Percentiles rank a stretch among this genome's conserved stretches.
Conservation (phyloP, 495 filamentous ascomycete genomes). For the Glarea lozoyensis region DNA sequence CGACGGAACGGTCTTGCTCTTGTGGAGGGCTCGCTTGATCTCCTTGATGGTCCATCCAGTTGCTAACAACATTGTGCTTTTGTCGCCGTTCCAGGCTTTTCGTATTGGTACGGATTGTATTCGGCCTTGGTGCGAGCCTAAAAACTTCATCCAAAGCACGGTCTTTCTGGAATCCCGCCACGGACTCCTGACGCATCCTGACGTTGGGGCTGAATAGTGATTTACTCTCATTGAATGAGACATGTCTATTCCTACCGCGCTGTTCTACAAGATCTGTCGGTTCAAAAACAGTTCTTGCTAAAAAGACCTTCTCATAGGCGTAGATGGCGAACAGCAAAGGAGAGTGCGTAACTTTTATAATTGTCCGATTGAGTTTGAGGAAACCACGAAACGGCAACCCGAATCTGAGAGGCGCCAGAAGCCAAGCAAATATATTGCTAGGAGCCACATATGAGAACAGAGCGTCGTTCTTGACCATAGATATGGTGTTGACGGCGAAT, state of each 20-base stretch:
- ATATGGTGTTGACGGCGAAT: slow-evolving; percentile 89
- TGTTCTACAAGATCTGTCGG: slow-evolving; percentile 62
- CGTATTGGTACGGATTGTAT: slow-evolving; percentile 16
- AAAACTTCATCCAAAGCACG: slow-evolving; percentile 91
- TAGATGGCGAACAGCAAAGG: slow-evolving; percentile 80
- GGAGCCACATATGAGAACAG: slow-evolving; percentile 89
- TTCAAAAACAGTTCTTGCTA: slow-evolving; percentile 62
- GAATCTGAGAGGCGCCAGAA: slow-evolving; percentile 71
- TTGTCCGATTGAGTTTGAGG: slow-evolving; percentile 69
- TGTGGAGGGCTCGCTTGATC: slow-evolving; percentile 54
- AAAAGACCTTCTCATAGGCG: slow-evolving; percentile 69
- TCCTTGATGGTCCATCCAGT: slow-evolving; percentile 76
- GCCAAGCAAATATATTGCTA: slow-evolving; percentile 80
- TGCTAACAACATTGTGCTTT: slow-evolving; percentile 64
- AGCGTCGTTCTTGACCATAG: slow-evolving; percentile 92
- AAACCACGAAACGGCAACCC: slow-evolving; percentile 69
- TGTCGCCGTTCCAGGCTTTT: slow-evolving; percentile 48
- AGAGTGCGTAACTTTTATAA: slow-evolving; percentile 86
- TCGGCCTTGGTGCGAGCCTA: slow-evolving; percentile 38
- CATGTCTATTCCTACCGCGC: slow-evolving; percentile 25
- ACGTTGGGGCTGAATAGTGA: slow-evolving; percentile 58
- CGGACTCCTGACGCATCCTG: slow-evolving; percentile 69
- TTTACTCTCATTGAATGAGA: slow-evolving; percentile 45
- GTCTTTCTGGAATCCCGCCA: slow-evolving; percentile 80
- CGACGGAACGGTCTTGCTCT: slow-evolving; percentile 48